These are phyloP conservation scores for Cordyceps tenuipes DNA, from an alignment of 2,329 filamentous ascomycete species.

Conservation along the genomic window DNA sequence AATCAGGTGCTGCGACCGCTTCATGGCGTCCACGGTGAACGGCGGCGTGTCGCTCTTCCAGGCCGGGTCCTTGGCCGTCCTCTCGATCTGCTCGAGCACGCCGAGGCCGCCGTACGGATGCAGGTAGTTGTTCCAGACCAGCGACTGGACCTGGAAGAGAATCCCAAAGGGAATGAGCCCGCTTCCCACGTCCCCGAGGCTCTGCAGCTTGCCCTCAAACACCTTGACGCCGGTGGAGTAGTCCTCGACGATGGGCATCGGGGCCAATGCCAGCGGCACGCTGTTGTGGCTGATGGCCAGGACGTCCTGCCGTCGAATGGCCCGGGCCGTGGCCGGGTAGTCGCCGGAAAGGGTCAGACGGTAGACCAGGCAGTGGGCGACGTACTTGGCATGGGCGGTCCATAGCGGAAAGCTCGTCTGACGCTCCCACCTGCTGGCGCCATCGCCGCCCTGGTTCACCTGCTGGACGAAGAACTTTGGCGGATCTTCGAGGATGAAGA, in stretches of 20 bases:
- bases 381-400: slow-evolving; percentile 23
- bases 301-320: slow-evolving; percentile 17
- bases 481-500: slow-evolving; percentile 42
- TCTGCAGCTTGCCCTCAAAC: slow-evolving; percentile 26
- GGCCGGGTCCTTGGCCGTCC: slow-evolving; percentile 19
- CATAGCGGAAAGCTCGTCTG: slow-evolving; percentile 19
- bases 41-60: slow-evolving; percentile 22
- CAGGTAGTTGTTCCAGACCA: slow-evolving; percentile 56
- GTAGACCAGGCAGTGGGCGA: slow-evolving; percentile 38
- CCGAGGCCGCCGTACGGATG: slow-evolving; percentile 42
- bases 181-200: slow-evolving; percentile 13
- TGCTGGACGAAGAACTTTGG: slow-evolving; percentile 37
- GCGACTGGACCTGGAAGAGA: slow-evolving; percentile 53
- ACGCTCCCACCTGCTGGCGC: slow-evolving; percentile 19
- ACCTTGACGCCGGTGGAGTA: slow-evolving; percentile 19
- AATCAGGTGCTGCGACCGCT: slow-evolving; percentile 42
- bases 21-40: slow-evolving; percentile 46
- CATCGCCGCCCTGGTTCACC: background rate
- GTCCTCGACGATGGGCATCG: slow-evolving; percentile 13
- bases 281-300: slow-evolving; percentile 18
- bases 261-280: slow-evolving; percentile 10
- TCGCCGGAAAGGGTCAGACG: slow-evolving; percentile 23
- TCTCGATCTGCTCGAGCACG: slow-evolving; percentile 37
- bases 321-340: slow-evolving; percentile 19
- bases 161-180: slow-evolving; percentile 40